Conservation (phyloP, 75 land plant species). For the Cryptomeria japonica region DNA sequence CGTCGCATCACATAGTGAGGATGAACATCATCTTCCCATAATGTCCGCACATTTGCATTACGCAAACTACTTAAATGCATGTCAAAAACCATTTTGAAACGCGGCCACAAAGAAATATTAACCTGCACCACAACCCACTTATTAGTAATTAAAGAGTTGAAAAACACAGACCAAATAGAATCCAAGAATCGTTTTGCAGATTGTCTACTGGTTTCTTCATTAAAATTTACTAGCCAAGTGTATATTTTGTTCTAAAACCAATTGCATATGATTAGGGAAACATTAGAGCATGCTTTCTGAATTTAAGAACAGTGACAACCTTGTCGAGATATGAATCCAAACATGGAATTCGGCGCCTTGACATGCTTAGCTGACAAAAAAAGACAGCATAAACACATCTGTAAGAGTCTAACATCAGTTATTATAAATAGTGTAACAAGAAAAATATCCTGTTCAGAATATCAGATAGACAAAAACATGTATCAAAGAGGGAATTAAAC, state of each 20-base stretch:
- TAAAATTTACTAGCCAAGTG: neutral
- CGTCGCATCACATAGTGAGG: conserved; percentile 99
- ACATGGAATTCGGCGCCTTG: conserved; percentile 93
- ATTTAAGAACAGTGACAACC: conserved; percentile 39
- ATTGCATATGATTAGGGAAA: neutral
- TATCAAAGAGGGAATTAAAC: neutral
- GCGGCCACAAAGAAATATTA: conserved; percentile 95
- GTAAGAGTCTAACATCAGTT: neutral
- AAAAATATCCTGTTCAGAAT: neutral
- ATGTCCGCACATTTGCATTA: conserved; percentile 79
- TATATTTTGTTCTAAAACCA: neutral
- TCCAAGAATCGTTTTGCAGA: neutral
- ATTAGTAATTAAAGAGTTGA: neutral
- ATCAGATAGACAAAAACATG: neutral
- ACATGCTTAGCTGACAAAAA: conserved; percentile 85
- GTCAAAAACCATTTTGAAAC: conserved; percentile 99
- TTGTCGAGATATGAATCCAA: conserved; percentile 97
- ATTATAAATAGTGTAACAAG: neutral
- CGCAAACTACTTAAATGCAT: conserved; percentile 97
- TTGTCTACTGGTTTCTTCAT: neutral
- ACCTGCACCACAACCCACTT: conserved; percentile 55
- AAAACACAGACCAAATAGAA: neutral
- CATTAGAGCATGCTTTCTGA: neutral
- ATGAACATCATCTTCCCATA: conserved; percentile 99
- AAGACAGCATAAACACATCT: neutral